These are phyloP conservation scores for Herpotrichia juniperi DNA, from an alignment of 2,329 filamentous ascomycete genomes.

Conservation along the genomic window DNA sequence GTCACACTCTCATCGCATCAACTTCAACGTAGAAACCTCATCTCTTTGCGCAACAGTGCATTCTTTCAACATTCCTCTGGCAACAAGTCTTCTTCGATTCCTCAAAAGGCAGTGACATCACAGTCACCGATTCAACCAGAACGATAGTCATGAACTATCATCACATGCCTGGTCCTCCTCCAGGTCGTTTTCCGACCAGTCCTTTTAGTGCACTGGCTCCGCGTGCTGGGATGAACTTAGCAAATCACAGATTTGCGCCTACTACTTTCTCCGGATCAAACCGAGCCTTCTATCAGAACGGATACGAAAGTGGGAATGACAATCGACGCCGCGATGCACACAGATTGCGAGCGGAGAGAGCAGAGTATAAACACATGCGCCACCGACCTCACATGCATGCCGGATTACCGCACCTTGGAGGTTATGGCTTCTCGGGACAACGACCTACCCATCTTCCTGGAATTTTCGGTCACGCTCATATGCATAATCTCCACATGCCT, in stretches of 20 bases:
- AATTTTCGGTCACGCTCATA: background rate
- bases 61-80: background rate
- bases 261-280: background rate
- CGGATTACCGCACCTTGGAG: background rate
- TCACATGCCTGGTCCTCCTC: background rate
- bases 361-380: too few relatives aligned
- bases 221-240: background rate
- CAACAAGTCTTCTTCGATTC: background rate
- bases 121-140: background rate
- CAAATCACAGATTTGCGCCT: background rate
- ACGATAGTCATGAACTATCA: background rate
- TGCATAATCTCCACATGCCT: background rate
- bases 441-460: background rate
- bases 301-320: conserved; percentile 18
- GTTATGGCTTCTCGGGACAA: background rate
- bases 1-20: background rate
- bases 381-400: background rate
- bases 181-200: background rate
- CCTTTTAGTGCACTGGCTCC: background rate
- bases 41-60: background rate
- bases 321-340: conserved; percentile 10
- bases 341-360: background rate
- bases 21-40: background rate
- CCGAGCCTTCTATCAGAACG: conserved; percentile 9
- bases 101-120: background rate